Percentiles rank a stretch among this genome's conserved stretches.
Conservation (phyloP, 345 rosid genomes). For the Bruguiera parviflora region DNA sequence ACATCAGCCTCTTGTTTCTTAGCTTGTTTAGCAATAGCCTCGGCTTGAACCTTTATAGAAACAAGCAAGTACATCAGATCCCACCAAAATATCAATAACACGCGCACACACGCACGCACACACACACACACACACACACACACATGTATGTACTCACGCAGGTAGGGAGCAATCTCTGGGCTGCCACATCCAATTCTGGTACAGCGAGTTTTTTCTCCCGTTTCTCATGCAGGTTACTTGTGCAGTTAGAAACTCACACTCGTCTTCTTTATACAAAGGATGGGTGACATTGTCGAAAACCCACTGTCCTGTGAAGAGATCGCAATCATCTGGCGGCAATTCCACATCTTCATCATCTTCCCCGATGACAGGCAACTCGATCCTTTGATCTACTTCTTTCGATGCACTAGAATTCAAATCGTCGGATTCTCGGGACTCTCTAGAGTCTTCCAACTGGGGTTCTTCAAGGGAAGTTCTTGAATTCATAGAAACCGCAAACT, state of each 20-base stretch:
- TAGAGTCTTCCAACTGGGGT: conserved; percentile 10
- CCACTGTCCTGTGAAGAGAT: conserved; percentile 86
- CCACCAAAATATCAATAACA: conserved; percentile 1
- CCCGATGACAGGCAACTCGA: conserved; percentile 22
- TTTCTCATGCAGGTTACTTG: conserved; percentile 91
- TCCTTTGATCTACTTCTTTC: conserved; percentile 31
- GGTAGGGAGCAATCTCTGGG: conserved; percentile 85
- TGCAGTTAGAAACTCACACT: conserved; percentile 74
- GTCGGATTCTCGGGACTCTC: conserved; percentile 22
- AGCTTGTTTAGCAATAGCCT: conserved; percentile 68
- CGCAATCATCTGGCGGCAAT: conserved; percentile 74
- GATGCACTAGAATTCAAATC: conserved; percentile 14
- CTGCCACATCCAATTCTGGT: conserved; percentile 97
- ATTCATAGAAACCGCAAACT: conserved; percentile 12
- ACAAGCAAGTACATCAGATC: not conserved
- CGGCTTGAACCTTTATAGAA: conserved; percentile 55
- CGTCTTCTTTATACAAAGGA: conserved; percentile 77
- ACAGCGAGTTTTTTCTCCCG: conserved; percentile 78
- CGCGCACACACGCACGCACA: not conserved
- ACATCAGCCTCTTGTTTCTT: conserved; percentile 94
- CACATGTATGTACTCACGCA: conserved; percentile 33
- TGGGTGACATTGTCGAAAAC: conserved; percentile 56
- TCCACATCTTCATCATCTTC: conserved; percentile 54
- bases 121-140: not conserved
- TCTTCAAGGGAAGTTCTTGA: conserved; percentile 38